Evolutionary conservation across 257 asterid species (phyloP).

Genomic region (Solanum etuberosum): DNA sequence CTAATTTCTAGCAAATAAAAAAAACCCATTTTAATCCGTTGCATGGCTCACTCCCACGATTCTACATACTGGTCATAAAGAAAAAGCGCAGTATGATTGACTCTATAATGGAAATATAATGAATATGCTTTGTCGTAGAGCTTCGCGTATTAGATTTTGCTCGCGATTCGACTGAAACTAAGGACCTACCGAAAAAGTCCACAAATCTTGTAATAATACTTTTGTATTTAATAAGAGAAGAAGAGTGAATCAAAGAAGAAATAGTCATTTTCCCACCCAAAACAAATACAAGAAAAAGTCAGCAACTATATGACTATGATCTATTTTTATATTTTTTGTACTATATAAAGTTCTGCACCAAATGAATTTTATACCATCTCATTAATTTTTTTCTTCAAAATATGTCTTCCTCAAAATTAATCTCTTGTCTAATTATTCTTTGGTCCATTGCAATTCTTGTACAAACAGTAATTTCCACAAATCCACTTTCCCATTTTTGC

Average conservation of each 20-base stretch:
- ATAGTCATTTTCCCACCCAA: neutral
- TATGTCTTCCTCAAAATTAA: neutral
- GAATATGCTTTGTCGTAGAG: accelerated
- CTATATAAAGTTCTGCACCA: neutral
- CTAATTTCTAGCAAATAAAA: neutral
- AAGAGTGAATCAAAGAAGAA: neutral
- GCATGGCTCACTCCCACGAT: no score
- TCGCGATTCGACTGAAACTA: no score
- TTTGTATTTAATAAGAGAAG: neutral
- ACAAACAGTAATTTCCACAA: neutral
- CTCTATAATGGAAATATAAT: no score
- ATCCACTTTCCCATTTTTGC: constrained; percentile 23
- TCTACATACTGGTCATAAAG: no score
- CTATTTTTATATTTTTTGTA: neutral
- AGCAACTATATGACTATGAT: neutral
- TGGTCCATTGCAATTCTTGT: neutral
- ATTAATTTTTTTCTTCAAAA: neutral
- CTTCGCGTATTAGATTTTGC: no score
- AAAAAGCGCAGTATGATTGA: no score
- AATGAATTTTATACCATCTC: neutral
- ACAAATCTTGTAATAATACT: neutral
- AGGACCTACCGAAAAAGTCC: neutral
- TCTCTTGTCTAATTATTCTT: neutral
- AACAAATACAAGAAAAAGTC: neutral
- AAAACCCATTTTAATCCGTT: no score